phyloP scores from a whole-genome alignment of 257 asterid genomes.

The Solanum rostratum region DNA sequence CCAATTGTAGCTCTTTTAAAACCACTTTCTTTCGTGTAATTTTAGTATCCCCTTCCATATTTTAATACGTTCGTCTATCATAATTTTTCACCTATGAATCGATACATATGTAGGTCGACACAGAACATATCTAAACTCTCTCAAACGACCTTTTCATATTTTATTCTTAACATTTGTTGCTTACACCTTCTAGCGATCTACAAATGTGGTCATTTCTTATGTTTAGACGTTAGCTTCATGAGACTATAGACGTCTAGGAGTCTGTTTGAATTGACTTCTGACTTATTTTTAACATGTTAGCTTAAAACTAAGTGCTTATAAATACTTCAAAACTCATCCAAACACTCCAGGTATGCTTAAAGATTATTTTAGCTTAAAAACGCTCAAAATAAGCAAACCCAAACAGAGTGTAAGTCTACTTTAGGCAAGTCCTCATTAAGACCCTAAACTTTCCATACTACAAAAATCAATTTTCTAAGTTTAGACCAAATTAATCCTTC shows the following conservation, averaged over 20 bases:
- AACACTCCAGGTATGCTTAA: too few species aligned
- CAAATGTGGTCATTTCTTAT: background rate
- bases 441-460: background rate
- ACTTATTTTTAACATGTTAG: too few species aligned
- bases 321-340: too few species aligned
- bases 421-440: background rate
- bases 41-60: rapidly evolving
- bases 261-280: too few species aligned
- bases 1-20: background rate
- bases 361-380: too few species aligned
- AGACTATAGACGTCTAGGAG: background rate
- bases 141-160: background rate
- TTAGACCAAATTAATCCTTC: too few species aligned
- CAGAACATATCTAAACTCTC: background rate
- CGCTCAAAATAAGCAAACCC: too few species aligned
- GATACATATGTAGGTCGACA: rapidly evolving
- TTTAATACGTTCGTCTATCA: background rate
- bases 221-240: background rate
- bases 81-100: rapidly evolving
- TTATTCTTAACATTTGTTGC: background rate
- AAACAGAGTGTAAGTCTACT: too few species aligned
- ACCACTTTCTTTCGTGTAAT: background rate
- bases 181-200: background rate
- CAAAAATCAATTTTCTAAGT: background rate
- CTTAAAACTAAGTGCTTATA: too few species aligned